Percentiles rank a stretch among this genome's conserved stretches.
Conservation (phyloP, 257 asterid genomes). For the Thymus mandschuricus region DNA sequence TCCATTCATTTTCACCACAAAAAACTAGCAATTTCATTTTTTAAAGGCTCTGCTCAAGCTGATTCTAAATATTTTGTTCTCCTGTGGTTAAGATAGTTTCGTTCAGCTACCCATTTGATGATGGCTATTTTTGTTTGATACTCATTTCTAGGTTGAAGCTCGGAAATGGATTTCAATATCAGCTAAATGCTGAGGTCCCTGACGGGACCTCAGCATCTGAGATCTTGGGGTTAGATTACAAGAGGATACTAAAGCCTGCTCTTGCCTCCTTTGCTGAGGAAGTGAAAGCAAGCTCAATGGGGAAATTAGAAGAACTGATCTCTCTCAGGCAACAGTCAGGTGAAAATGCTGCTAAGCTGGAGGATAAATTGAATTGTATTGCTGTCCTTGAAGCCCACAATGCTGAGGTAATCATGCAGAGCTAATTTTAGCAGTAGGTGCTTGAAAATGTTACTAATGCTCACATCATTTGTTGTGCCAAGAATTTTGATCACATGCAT, state of each 20-base stretch:
- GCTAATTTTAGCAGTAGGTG: background rate
- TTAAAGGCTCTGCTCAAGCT: background rate
- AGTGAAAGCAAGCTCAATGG: too few relatives aligned
- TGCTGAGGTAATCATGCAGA: conserved; percentile 51
- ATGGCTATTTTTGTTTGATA: conserved; percentile 10
- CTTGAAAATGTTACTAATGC: conserved; percentile 1
- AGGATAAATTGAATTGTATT: conserved; percentile 58
- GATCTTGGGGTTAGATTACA: conserved; percentile 62
- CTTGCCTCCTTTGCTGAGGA: too few relatives aligned
- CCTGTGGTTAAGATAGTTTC: too few relatives aligned
- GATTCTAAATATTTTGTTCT: too few relatives aligned
- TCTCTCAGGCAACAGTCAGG: conserved; percentile 36
- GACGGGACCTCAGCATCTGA: conserved; percentile 65
- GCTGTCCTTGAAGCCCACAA: conserved; percentile 52
- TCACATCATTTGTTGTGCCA: background rate
- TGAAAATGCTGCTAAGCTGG: conserved; percentile 65
- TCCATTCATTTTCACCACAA: too few relatives aligned
- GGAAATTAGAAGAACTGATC: too few relatives aligned
- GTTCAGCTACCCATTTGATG: conserved; percentile 3
- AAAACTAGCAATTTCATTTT: too few relatives aligned
- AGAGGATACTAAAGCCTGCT: too few relatives aligned
- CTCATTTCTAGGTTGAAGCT: conserved; percentile 71
- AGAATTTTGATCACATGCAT: background rate
- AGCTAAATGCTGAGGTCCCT: conserved; percentile 52
- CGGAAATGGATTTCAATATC: conserved; percentile 78